phyloP scores from a whole-genome alignment of 2,329 filamentous ascomycete genomes.

The Claviceps digitariae region DNA sequence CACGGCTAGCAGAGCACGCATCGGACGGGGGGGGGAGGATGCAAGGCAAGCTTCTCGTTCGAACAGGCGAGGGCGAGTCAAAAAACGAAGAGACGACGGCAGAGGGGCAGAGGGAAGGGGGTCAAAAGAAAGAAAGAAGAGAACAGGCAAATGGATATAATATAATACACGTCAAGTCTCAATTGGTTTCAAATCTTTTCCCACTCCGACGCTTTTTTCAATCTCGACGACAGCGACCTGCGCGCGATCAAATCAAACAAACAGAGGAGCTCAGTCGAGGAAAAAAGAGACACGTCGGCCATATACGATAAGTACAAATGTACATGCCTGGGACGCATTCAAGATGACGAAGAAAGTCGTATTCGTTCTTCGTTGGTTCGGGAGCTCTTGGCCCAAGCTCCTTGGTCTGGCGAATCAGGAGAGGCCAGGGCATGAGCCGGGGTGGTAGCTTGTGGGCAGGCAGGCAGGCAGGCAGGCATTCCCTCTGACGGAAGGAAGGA shows the following conservation, averaged over 20 bases:
- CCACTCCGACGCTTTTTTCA: neutral
- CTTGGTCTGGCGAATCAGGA: neutral
- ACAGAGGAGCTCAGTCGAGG: neutral
- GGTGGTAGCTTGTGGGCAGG: no score
- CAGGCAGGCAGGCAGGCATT: no score
- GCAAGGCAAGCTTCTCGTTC: no score
- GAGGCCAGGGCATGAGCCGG: no score
- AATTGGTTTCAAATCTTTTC: neutral
- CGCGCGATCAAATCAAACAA: neutral
- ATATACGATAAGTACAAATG: no score
- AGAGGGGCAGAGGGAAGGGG: neutral
- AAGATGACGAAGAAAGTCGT: neutral
- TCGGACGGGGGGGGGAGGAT: neutral
- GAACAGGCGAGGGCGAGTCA: neutral
- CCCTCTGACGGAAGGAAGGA: no score
- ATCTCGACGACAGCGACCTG: neutral
- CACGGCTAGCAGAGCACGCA: constrained; percentile 2
- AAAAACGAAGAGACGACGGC: neutral
- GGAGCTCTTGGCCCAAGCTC: neutral
- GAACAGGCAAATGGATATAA: neutral
- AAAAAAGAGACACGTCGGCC: neutral
- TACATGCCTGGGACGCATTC: neutral
- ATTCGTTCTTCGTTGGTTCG: no score
- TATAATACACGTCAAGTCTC: neutral
- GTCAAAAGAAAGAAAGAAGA: neutral